Evolutionary conservation across 148 eudicot species (phyloP).

Genomic region (Chenopodium berlandieri): DNA sequence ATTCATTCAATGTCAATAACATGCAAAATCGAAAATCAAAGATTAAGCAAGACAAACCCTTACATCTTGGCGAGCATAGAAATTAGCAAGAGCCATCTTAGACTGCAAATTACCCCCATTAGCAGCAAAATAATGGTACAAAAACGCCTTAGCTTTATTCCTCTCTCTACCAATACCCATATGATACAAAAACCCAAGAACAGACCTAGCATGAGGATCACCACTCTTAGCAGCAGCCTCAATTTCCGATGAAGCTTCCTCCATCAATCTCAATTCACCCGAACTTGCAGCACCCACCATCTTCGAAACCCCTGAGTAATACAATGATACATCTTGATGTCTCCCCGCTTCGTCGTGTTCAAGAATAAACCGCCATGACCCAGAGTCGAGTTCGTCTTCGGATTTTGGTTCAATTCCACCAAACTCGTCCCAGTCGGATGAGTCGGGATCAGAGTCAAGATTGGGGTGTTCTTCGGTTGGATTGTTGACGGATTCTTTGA

Average conservation of each 20-base stretch:
- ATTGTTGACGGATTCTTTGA: conserved; percentile 38
- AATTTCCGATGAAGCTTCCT: conserved; percentile 60
- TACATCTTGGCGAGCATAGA: conserved; percentile 81
- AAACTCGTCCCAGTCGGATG: conserved; percentile 67
- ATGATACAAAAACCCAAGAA: conserved; percentile 71
- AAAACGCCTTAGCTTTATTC: conserved; percentile 58
- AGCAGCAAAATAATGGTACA: conserved; percentile 78
- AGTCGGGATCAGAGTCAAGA: conserved; percentile 29
- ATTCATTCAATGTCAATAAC: too few relatives aligned
- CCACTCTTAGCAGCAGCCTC: conserved; percentile 63
- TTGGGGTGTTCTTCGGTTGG: conserved; percentile 23
- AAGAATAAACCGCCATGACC: conserved; percentile 70
- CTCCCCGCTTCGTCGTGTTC: conserved; percentile 31
- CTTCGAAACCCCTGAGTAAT: conserved; percentile 50
- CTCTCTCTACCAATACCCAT: conserved; percentile 67
- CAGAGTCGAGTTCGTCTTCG: conserved; percentile 70
- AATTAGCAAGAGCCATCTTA: conserved; percentile 83
- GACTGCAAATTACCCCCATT: conserved; percentile 72
- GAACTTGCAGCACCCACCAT: conserved; percentile 48
- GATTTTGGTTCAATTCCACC: conserved; percentile 52
- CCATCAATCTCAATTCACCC: conserved; percentile 56
- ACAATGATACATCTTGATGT: conserved; percentile 26
- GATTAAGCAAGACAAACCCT: conserved; percentile 3
- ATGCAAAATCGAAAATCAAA: neutral
- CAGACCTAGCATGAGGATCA: conserved; percentile 65